Evolutionary conservation across 345 rosid species (phyloP).

Genomic region (Citrus medica): DNA sequence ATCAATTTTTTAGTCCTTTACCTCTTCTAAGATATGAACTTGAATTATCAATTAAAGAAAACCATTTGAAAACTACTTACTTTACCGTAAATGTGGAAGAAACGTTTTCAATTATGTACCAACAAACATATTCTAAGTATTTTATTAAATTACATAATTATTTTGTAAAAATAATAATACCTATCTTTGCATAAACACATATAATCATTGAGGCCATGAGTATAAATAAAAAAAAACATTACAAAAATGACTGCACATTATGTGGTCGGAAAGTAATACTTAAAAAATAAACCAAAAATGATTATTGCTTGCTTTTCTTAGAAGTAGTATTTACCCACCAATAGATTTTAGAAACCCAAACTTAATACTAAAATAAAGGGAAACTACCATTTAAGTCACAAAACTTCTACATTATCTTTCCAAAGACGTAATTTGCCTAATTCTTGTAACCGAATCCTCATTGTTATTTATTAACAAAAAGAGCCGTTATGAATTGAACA

Average conservation of each 20-base stretch:
- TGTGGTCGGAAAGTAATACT: neutral
- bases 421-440: neutral
- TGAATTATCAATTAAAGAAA: neutral
- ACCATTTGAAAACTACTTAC: too few relatives aligned
- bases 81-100: too few relatives aligned
- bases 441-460: neutral
- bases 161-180: neutral
- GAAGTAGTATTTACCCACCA: neutral
- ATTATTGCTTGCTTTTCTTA: constrained; percentile 11
- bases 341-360: neutral
- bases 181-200: neutral
- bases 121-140: neutral
- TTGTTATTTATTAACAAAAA: neutral
- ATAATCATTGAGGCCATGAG: neutral
- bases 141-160: neutral
- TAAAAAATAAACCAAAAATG: neutral
- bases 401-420: neutral
- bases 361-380: neutral
- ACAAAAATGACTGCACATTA: neutral
- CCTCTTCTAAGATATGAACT: too few relatives aligned
- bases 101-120: neutral
- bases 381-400: neutral
- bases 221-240: neutral
- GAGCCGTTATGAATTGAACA: neutral
- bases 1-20: too few relatives aligned